phyloP scores from a whole-genome alignment of 129 eudicot genomes.

The Gnaphalium uliginosum region DNA sequence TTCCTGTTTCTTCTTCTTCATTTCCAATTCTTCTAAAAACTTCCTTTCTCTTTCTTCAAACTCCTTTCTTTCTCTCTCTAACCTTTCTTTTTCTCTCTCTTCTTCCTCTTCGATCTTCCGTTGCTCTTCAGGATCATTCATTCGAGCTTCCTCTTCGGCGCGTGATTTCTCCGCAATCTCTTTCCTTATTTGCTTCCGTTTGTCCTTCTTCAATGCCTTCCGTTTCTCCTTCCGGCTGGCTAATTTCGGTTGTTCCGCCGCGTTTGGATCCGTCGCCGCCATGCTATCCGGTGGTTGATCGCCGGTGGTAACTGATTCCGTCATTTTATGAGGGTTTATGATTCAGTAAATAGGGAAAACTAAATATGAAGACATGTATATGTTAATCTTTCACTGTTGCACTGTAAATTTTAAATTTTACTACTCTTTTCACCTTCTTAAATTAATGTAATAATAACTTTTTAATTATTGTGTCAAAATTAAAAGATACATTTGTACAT shows the following conservation, averaged over 20 bases:
- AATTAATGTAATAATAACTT: too few relatives aligned
- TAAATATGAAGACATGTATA: background rate
- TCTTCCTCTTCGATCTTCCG: conserved; percentile 56
- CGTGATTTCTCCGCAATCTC: conserved; percentile 78
- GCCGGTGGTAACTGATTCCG: conserved; percentile 33
- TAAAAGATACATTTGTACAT: too few relatives aligned
- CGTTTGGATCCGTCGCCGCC: conserved; percentile 6
- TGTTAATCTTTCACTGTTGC: background rate
- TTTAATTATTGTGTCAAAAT: too few relatives aligned
- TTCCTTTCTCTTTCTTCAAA: conserved; percentile 84
- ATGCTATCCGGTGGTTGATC: conserved; percentile 22
- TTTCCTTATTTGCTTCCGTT: conserved; percentile 77
- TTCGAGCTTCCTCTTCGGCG: conserved; percentile 64
- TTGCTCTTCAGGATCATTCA: conserved; percentile 76
- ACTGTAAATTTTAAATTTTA: background rate
- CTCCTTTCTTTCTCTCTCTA: conserved; percentile 65
- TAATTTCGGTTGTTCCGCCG: conserved; percentile 6
- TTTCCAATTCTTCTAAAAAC: conserved; percentile 57
- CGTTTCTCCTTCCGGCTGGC: conserved; percentile 73
- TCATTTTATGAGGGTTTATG: conserved; percentile 41
- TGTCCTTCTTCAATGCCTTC: conserved; percentile 84
- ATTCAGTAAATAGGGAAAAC: background rate
- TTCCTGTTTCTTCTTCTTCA: conserved; percentile 46
- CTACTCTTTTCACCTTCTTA: too few relatives aligned
- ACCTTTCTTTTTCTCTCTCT: conserved; percentile 57